These are phyloP conservation scores for Vitis rotundifolia DNA, from an alignment of 164 flowering plant genomes.

Conservation along the genomic window DNA sequence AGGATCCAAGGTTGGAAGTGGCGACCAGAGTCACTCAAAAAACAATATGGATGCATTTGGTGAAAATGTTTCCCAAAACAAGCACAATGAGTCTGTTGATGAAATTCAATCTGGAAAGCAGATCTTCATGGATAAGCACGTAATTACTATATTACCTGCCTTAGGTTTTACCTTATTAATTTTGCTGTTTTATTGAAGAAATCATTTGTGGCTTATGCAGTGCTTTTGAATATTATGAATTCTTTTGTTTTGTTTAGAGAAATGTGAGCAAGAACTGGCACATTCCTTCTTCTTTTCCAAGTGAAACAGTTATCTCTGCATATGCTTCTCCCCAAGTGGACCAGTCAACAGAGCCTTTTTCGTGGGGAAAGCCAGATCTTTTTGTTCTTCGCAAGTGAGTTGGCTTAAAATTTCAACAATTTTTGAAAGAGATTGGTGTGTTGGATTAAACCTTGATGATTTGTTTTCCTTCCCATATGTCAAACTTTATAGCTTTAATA, in stretches of 20 bases:
- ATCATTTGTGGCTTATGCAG: neutral
- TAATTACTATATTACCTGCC: slow-evolving; percentile 18
- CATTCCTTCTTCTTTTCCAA: slow-evolving; percentile 85
- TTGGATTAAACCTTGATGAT: neutral
- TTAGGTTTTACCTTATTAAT: neutral
- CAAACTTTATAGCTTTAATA: too few relatives aligned
- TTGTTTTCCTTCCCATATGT: neutral
- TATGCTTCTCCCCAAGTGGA: slow-evolving; percentile 87
- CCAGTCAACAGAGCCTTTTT: slow-evolving; percentile 81
- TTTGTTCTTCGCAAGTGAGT: slow-evolving; percentile 87
- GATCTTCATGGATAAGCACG: slow-evolving; percentile 91
- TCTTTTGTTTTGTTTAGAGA: slow-evolving; percentile 51
- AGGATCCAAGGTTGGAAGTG: slow-evolving; percentile 35
- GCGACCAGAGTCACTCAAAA: slow-evolving; percentile 15
- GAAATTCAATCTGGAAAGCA: slow-evolving; percentile 34
- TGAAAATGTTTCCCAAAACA: slow-evolving; percentile 13
- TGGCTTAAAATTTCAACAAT: neutral
- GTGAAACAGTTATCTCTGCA: slow-evolving; percentile 75
- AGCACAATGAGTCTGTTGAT: slow-evolving; percentile 31
- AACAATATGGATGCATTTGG: slow-evolving; percentile 18
- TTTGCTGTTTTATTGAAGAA: neutral
- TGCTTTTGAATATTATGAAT: neutral
- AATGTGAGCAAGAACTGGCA: slow-evolving; percentile 99
- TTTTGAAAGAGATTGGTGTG: neutral
- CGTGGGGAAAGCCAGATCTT: slow-evolving; percentile 92